Evolutionary conservation across 495 filamentous ascomycete species (phyloP), one percentile per base, ranked within the genome.

Genomic region (Hypoxylon rickii): DNA sequence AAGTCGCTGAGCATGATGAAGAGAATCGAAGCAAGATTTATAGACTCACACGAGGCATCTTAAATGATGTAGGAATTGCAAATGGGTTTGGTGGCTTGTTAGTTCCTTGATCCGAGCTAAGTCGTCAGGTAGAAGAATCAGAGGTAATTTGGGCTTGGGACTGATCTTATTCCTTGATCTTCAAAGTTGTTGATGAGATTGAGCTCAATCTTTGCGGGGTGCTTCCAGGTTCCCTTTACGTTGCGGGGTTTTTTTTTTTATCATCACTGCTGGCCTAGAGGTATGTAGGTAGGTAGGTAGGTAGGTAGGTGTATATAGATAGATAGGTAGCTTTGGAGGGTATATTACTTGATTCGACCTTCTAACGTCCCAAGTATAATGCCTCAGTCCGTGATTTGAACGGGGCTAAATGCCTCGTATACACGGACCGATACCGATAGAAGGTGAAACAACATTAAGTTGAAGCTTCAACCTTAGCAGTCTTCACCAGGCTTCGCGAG

Each of bases 31-130:
- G 19, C 34, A 13, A 41, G 45, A 29, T 3, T 19, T 34, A 13
- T 12, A 32, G 11, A 69, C 66, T 66, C 64, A 69, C 66, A 62
- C 63, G 66, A 66, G 66, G 66, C 66, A 69, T 69, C 56, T 51
- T 69, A 56, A 39, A 64, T 51, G 55, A 52, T 55, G 44, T 19
- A 55, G 47, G 50, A 29, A 40, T 36, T 39, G 29, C 21, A 18
- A 19, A 44, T 22, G 43, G 44, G 40, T 24, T 54, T 53, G 39
- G 10, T 24, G 20, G 49, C 33, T 44, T 50, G 22, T 13, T 18
- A 18, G 34, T 15, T 38, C 10, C 4, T 10, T 29, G 24, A n/a
- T n/a, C n/a, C n/a, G n/a, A n/a, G 32, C 12, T 29, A 34, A 34
- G 6, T 34, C 7, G 3, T 6, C n/a, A 34, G 32, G 8, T 38